These are phyloP conservation scores for Hanseniaspora jakobsenii DNA, from an alignment of 805 yeast genomes.

Conservation along the genomic window DNA sequence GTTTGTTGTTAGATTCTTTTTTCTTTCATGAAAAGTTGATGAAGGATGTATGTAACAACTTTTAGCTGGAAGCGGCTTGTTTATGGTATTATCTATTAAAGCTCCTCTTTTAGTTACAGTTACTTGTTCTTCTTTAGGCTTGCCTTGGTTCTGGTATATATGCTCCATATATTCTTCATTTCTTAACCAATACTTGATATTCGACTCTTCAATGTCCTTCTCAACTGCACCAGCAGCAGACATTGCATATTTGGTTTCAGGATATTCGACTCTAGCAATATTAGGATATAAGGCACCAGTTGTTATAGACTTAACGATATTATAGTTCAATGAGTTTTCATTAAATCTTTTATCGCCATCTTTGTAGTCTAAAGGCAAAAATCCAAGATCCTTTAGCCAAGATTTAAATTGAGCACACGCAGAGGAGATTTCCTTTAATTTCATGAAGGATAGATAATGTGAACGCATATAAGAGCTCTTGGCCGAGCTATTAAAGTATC, in stretches of 20 bases:
- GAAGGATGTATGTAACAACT: slow-evolving; percentile 83
- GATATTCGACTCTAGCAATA: slow-evolving; percentile 65
- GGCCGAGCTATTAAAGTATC: slow-evolving; percentile 32
- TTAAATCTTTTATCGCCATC: slow-evolving; percentile 28
- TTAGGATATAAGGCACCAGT: slow-evolving; percentile 79
- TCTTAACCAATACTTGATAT: slow-evolving; percentile 61
- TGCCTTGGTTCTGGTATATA: slow-evolving; percentile 16
- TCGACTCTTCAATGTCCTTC: slow-evolving; percentile 68
- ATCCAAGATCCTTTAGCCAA: slow-evolving; percentile 66
- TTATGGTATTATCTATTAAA: slow-evolving; percentile 13
- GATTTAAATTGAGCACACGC: slow-evolving; percentile 58
- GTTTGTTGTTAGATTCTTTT: slow-evolving; percentile 27
- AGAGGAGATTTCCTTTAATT: slow-evolving; percentile 59
- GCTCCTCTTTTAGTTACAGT: slow-evolving; percentile 17
- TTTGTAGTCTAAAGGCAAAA: slow-evolving; percentile 46
- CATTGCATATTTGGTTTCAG: slow-evolving; percentile 63
- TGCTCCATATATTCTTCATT: slow-evolving; percentile 41
- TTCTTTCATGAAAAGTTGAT: slow-evolving; percentile 52
- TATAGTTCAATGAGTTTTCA: slow-evolving; percentile 38
- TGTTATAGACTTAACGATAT: slow-evolving; percentile 51
- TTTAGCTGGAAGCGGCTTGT: slow-evolving; percentile 39
- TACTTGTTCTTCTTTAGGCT: slow-evolving; percentile 14
- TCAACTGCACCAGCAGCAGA: slow-evolving; percentile 71
- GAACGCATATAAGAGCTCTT: slow-evolving; percentile 40
- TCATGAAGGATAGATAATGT: slow-evolving; percentile 48